Base-by-base conservation (phyloP, 2,329 filamentous ascomycete genomes). In the Paraconiothyrium brasiliense region DNA sequence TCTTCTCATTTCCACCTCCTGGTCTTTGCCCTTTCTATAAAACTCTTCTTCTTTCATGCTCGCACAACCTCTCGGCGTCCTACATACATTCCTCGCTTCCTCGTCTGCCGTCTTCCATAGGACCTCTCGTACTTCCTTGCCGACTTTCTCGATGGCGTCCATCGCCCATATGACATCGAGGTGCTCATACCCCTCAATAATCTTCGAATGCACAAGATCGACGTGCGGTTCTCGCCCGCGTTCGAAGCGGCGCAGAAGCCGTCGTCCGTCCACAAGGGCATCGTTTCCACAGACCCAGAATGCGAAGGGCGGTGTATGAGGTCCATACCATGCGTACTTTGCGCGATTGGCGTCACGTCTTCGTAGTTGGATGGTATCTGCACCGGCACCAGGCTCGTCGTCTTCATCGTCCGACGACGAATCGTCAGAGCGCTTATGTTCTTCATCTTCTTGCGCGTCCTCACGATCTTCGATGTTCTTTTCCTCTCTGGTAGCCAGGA, bases 141-240 rank as follows among this genome's bases (percentile, higher is more conserved):
- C 95, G 0, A 97, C 92, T 76, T 94, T 87, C 51, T 94, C 89
- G 16, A 93, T 87, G 0, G 89, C 88, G 73, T 97, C 93, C 84
- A 97, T 92, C 0, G 94, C 93, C 94, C 94, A 97, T 41, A 98
- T 88, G 1, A 97, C 92, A 79, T 97, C 94, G 4, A 98, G 84
- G 79, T 98, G 94, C 80, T 97, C 94, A 76, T 97, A 78, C 50
- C 90, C 92, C 2, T 92, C 88, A 47, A 97, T 91, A 24, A 96
- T 83, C 74, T 92, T 96, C 65, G 86, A 86, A 79, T 97, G 92
- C 4, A 97, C 92, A 5, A 97, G 81, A 43, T 86, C 83, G 9
- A 96, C 92, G 72, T 92, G 84, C 1, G 94, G 94, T 77, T 98
- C 94, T 30, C 92, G 84, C 0, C 91, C 91, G 46, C 86, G 85